Conservation (phyloP, 2,329 filamentous ascomycete species). For the Botryosphaeria agaves region DNA sequence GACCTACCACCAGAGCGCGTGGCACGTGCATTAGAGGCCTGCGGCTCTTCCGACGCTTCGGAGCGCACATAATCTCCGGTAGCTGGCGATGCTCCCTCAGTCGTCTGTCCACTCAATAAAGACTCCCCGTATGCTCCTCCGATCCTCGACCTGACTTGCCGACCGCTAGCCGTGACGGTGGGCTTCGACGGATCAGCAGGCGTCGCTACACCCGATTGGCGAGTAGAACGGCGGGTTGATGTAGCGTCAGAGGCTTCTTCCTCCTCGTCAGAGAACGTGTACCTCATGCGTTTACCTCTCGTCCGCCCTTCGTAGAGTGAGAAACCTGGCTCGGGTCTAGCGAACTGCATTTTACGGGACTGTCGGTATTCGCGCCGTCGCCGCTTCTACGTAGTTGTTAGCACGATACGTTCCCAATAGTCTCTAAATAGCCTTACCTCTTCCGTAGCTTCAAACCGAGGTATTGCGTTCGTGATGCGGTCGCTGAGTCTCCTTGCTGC, state of each 20-base stretch:
- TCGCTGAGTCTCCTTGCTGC: conserved; percentile 63
- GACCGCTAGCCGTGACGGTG: conserved; percentile 64
- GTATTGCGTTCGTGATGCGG: conserved; percentile 63
- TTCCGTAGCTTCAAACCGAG: conserved; percentile 83
- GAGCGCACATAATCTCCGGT: conserved; percentile 25
- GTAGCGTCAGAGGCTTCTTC: conserved; percentile 48
- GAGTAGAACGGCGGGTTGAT: conserved; percentile 43
- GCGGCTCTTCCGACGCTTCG: conserved; percentile 28
- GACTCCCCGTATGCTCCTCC: conserved; percentile 46
- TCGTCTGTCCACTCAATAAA: conserved; percentile 36
- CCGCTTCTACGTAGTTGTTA: conserved; percentile 50
- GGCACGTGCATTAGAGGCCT: conserved; percentile 22
- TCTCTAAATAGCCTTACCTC: conserved; percentile 38
- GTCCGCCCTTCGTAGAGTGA: conserved; percentile 94
- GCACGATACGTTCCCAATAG: background rate
- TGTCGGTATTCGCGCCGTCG: conserved; percentile 83
- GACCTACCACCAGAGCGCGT: conserved; percentile 12
- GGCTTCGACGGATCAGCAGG: conserved; percentile 50
- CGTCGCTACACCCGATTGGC: conserved; percentile 58
- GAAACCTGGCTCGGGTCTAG: conserved; percentile 72
- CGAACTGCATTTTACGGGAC: conserved; percentile 71
- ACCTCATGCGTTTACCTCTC: conserved; percentile 87
- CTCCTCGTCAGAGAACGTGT: conserved; percentile 87
- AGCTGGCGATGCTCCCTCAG: conserved; percentile 21
- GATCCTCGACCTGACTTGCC: conserved; percentile 57